These are phyloP conservation scores for Magnaporthiopsis incrustans DNA, from an alignment of 2,329 filamentous ascomycete species.

Conservation along the genomic window DNA sequence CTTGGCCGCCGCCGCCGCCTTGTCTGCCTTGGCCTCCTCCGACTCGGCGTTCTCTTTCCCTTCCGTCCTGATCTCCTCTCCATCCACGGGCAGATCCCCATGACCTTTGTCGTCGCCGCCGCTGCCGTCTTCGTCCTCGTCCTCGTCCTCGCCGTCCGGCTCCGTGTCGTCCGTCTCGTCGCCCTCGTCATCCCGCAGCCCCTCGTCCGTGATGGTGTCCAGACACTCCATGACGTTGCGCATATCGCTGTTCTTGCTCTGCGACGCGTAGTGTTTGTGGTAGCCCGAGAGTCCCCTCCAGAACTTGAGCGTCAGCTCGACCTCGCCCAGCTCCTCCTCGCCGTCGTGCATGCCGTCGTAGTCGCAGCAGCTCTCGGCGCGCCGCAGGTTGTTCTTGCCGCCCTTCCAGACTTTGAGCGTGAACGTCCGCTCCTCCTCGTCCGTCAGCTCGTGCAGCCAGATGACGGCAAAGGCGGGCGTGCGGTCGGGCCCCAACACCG, in stretches of 20 bases:
- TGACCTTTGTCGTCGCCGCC: conserved; percentile 25
- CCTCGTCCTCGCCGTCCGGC: conserved; percentile 19
- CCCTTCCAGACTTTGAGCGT: conserved; percentile 60
- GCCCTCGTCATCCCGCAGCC: conserved; percentile 22
- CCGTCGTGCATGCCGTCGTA: conserved; percentile 40
- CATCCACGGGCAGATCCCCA: neutral
- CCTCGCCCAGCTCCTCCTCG: conserved; percentile 45
- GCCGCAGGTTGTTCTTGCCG: conserved; percentile 39
- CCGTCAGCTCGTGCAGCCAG: conserved; percentile 62
- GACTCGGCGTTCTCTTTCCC: conserved; percentile 12
- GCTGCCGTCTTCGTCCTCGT: conserved; percentile 9
- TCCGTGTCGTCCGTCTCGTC: conserved; percentile 14
- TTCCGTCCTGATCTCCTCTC: neutral
- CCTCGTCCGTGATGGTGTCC: conserved; percentile 51
- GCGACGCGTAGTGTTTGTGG: conserved; percentile 44
- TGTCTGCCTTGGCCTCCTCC: no score
- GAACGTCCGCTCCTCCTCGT: conserved; percentile 55
- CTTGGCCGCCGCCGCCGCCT: neutral
- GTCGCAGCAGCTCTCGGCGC: conserved; percentile 25
- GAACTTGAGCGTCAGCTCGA: conserved; percentile 50
- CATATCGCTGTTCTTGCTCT: conserved; percentile 43
- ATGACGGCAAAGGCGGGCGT: conserved; percentile 55
- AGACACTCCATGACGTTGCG: conserved; percentile 56
- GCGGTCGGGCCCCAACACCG: conserved; percentile 41
- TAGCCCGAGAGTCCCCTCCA: conserved; percentile 54